Evolutionary conservation across 345 rosid genomes (phyloP), one percentile per base, ranked within the genome.

Genomic region (Salix purpurea): DNA sequence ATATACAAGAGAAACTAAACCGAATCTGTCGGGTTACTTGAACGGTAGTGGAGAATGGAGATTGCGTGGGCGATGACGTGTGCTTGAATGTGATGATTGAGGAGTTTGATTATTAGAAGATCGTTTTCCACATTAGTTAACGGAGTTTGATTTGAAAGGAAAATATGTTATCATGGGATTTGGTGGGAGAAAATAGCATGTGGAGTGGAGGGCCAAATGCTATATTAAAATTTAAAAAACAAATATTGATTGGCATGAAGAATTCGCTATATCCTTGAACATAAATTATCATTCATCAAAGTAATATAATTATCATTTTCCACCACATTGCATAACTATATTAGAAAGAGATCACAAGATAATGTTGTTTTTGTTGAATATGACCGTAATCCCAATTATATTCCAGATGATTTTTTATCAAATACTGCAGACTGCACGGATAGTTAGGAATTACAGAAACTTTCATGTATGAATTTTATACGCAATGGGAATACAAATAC

Each of bases 41-140:
- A 66, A 62, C 32, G 60, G 52, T 28, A 67, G 76, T 72, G 81
- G 77, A 60, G 73, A 67, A 68, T 72, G 81, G 77, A 60, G 73
- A 2, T 37, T 73, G 73, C 81, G 67, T 72, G 72, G 54, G 39
- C 72, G 10, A 15, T 66, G 76, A 72, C 60, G 72, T 66, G 58
- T 44, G 32, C 32, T 61, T 36, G 40, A 39, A 11, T 54, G 19
- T 58, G 40, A 75, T 54, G 34, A 36, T 52, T 34, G 2, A n/a
- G 50, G 50, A 18, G 7, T 52, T 52, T 18, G 58, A 52, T 6
- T 19, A 52, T 5, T 18, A 6, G 60, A 54, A 19, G 23, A 54
- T 54, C 60, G 60, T 54, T 32, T 34, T 12, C 9, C 6, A 30
- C 48, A 14, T 74, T 4, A 13, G 48, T 44, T 18, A 60, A 48